Conservation (phyloP, 169 alveolate species). For the Pseudocohnilembus persalinus region DNA sequence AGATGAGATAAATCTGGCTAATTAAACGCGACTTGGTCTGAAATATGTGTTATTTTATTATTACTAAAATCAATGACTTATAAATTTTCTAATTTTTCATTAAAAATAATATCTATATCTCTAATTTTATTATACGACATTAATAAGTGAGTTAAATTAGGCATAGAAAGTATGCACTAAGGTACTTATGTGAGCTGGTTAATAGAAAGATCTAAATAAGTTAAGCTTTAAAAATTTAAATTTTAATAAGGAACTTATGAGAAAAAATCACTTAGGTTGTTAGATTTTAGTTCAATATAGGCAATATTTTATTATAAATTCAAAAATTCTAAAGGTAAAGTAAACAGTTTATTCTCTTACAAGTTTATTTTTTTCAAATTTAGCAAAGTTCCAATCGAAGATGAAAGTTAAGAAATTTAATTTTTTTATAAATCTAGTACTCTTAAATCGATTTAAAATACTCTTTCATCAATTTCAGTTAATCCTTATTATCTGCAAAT, state of each 20-base stretch:
- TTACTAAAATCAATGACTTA: constrained; percentile 59
- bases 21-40: constrained; percentile 44
- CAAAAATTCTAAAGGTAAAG: constrained; percentile 16
- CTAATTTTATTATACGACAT: constrained; percentile 50
- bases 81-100: constrained; percentile 33
- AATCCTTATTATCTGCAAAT: constrained; percentile 44
- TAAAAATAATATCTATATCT: constrained; percentile 35
- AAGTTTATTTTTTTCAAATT: constrained; percentile 43
- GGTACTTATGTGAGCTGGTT: constrained; percentile 48
- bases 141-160: constrained; percentile 36
- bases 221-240: background rate
- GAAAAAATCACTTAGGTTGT: constrained; percentile 1
- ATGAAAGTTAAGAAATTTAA: constrained; percentile 35
- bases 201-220: constrained; percentile 38
- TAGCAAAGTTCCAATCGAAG: constrained; percentile 23
- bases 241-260: constrained; percentile 6
- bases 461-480: constrained; percentile 36
- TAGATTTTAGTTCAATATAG: constrained; percentile 9
- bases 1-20: constrained; percentile 41
- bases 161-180: constrained; percentile 18
- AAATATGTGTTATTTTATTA: constrained; percentile 48
- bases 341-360: constrained; percentile 12
- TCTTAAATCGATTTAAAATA: constrained; percentile 34
- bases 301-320: background rate
- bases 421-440: constrained; percentile 52